Evolutionary conservation across 495 filamentous ascomycete species (phyloP).

Genomic region (Hypoxylon subgilvum): DNA sequence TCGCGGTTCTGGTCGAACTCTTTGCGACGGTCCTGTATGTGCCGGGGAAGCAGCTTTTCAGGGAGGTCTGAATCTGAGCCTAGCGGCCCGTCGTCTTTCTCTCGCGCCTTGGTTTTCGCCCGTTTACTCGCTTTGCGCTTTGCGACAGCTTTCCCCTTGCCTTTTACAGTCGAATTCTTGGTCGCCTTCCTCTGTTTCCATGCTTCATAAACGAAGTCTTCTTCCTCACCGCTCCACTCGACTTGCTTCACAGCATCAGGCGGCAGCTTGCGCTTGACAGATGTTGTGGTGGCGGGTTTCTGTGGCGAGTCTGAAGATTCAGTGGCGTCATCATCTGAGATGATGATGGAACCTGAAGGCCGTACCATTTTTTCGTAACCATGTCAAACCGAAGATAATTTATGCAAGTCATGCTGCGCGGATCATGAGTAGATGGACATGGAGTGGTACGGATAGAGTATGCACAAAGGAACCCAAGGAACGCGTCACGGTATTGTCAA

Average conservation of each 20-base stretch:
- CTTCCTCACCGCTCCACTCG: slow-evolving; percentile 35
- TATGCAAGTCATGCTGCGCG: neutral
- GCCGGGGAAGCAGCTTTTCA: slow-evolving; percentile 47
- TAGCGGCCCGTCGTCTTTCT: slow-evolving; percentile 28
- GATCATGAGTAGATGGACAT: neutral
- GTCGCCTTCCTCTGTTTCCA: slow-evolving; percentile 31
- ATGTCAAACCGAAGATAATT: neutral
- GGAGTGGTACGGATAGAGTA: neutral
- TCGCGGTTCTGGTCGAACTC: slow-evolving; percentile 64
- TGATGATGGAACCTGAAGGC: slow-evolving; percentile 20
- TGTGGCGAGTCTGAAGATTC: slow-evolving; percentile 26
- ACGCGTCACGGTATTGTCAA: neutral
- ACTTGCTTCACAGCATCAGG: slow-evolving; percentile 8
- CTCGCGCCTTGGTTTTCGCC: slow-evolving; percentile 3
- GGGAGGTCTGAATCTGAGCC: slow-evolving; percentile 19
- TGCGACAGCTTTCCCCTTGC: slow-evolving; percentile 22
- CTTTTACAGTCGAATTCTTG: slow-evolving; percentile 10
- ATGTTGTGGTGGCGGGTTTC: slow-evolving; percentile 1
- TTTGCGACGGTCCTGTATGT: slow-evolving; percentile 58
- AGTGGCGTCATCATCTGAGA: slow-evolving; percentile 38
- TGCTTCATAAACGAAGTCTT: slow-evolving; percentile 8
- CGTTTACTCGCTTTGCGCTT: slow-evolving; percentile 10
- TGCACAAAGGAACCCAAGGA: neutral
- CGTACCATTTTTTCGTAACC: slow-evolving; percentile 19
- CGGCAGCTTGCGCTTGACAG: slow-evolving; percentile 31